A percentile compares a stretch with the other conserved stretches of the same genome.
Evolutionary conservation across 768 basidiomycete genomes (phyloP).

Genomic region (Fomitopsis pulvina): DNA sequence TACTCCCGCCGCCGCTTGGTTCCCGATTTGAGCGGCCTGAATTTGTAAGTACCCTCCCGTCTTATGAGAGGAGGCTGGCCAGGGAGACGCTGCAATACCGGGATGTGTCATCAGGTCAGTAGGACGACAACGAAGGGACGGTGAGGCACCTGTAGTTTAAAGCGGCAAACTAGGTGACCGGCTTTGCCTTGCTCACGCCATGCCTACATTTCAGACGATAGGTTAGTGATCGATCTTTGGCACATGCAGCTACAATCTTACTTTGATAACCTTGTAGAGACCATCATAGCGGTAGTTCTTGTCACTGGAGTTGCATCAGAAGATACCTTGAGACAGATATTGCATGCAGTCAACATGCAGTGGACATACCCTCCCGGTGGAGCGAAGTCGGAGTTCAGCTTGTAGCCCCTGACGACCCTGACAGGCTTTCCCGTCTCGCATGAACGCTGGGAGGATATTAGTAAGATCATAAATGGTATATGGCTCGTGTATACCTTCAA

Average conservation of each 20-base stretch:
- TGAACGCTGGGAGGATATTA: conserved; percentile 7
- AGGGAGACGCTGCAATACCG: neutral
- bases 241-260: neutral
- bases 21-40: neutral
- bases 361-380: conserved; percentile 10
- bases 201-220: conserved; percentile 4
- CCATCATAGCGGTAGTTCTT: conserved; percentile 15
- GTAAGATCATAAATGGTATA: neutral
- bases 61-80: conserved; percentile 1
- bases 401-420: conserved; percentile 13
- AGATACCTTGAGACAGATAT: neutral
- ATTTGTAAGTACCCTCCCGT: neutral
- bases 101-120: neutral
- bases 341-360: neutral
- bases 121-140: neutral
- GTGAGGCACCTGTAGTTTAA: conserved; percentile 7
- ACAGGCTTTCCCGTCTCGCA: conserved; percentile 12
- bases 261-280: conserved; percentile 11
- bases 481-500: conserved; percentile 5
- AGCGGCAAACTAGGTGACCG: conserved; percentile 15
- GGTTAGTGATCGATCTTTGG: neutral
- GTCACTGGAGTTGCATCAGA: neutral
- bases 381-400: conserved; percentile 10
- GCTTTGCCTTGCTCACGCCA: conserved; percentile 14
- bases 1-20: neutral